Evolutionary conservation across 768 basidiomycete species (phyloP), one percentile per base, ranked within the genome.

Genomic region (Leccinum uliginosum): DNA sequence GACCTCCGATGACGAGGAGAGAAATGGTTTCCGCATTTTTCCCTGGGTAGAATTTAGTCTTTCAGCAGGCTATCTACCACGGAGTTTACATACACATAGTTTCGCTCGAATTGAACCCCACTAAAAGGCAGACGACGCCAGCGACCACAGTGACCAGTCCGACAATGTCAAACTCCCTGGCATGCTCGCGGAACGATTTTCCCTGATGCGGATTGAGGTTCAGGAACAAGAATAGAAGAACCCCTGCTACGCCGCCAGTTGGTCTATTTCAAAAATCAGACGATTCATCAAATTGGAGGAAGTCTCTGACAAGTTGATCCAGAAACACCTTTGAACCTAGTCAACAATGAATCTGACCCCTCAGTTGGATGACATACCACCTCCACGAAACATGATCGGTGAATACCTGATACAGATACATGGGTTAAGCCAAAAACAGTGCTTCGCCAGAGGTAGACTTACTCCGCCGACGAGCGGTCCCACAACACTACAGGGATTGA

Each of bases 391-490:
- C 64, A 50, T 69, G 72, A 43, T 74, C 72, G 0, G 75, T 66
- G n/a, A 77, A 63, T 35, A 35, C 64, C 74, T 74, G 30, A n/a
- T n/a, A n/a, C n/a, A n/a, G 43, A 44, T n/a, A 40, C 23, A 12
- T 14, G 6, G 35, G 19, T 56, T 4, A 51, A 29, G 6, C 14
- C 26, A 24, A 26, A n/a, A 34, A 12, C 2, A 24, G 19, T 26
- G 14, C 6, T 24, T 38, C 17, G 9, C 17, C 21, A 15, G 26
- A 34, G 44, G 35, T 29, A 11, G 23, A 61, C 71, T 35, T 51
- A 74, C 74, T 4, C 74, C 74, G 8, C 74, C 73, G 19, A 75
- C 49, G 10, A 82, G 66, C 2, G 80, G 81, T 11, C 79, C 80
- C 6, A 78, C 46, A 4, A 77, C 74, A 51, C 74, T 74, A 45